Conservation (phyloP, 495 filamentous ascomycete species). For the Lineolata rhizophorae region DNA sequence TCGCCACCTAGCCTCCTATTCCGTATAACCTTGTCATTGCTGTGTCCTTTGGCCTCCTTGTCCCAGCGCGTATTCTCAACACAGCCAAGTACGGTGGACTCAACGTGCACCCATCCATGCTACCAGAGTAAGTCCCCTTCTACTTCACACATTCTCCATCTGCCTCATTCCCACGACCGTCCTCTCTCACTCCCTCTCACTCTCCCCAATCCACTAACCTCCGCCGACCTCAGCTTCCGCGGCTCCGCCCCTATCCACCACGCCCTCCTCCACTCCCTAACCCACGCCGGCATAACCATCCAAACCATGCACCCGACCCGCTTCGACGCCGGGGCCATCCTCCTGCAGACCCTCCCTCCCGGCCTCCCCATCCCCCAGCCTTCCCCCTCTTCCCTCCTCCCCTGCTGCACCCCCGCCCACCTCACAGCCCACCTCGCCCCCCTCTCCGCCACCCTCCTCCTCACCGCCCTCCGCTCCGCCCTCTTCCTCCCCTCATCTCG, state of each 20-base stretch:
- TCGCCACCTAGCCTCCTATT: too few relatives aligned
- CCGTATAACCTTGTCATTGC: slow-evolving; percentile 78
- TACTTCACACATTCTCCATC: not conserved
- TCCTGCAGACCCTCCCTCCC: slow-evolving; percentile 40
- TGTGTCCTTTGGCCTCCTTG: slow-evolving; percentile 86
- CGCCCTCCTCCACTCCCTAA: slow-evolving; percentile 36
- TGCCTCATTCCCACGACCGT: too few relatives aligned
- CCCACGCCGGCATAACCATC: slow-evolving; percentile 47
- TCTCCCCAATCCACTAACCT: not conserved
- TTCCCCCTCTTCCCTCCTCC: too few relatives aligned
- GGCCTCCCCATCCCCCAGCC: slow-evolving; percentile 26
- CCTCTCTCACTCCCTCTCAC: too few relatives aligned
- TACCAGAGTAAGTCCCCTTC: slow-evolving; percentile 46
- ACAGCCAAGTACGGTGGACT: slow-evolving; percentile 59
- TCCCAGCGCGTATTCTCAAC: slow-evolving; percentile 54
- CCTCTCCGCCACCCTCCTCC: slow-evolving; percentile 13
- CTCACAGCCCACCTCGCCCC: slow-evolving; percentile 23
- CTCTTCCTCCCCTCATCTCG: not conserved
- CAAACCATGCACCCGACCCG: slow-evolving; percentile 56
- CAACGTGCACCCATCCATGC: slow-evolving; percentile 85
- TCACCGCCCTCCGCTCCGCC: slow-evolving; percentile 6
- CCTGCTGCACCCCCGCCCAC: slow-evolving; percentile 13
- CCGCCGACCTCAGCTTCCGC: slow-evolving; percentile 31
- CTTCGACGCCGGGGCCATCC: slow-evolving; percentile 60
- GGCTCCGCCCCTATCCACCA: slow-evolving; percentile 50